These are phyloP conservation scores for Acacia acuminata DNA, from an alignment of 306 rosid species.

Conservation along the genomic window DNA sequence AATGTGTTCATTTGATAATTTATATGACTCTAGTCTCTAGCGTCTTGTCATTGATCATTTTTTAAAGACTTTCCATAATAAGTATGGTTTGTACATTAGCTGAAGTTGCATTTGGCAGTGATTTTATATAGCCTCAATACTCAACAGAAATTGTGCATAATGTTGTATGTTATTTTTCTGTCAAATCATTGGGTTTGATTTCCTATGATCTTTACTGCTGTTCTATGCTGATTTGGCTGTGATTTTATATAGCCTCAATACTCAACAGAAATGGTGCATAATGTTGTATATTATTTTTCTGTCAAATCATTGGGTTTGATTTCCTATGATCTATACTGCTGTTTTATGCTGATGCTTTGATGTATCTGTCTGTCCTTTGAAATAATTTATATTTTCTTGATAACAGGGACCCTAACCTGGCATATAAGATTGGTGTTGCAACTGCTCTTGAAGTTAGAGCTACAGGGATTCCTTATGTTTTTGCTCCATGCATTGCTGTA, in stretches of 20 bases:
- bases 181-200: constrained; percentile 1
- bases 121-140: constrained; percentile 9
- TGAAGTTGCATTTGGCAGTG: background rate
- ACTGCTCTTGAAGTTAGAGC: constrained; percentile 97
- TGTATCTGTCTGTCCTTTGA: constrained; percentile 20
- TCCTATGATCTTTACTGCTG: background rate
- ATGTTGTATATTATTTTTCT: background rate
- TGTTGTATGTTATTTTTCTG: background rate
- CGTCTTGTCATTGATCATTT: constrained; percentile 6
- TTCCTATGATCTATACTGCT: background rate
- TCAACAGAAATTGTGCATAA: background rate
- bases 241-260: constrained; percentile 9
- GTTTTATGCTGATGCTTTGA: constrained; percentile 17
- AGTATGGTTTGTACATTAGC: background rate
- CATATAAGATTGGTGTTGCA: constrained; percentile 75
- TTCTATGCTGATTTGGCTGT: constrained; percentile 3
- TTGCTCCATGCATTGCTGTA: constrained; percentile 98
- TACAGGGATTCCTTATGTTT: constrained; percentile 86
- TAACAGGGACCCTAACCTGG: constrained; percentile 72
- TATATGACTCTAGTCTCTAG: constrained; percentile 12
- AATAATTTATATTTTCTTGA: constrained; percentile 33
- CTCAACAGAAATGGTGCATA: background rate
- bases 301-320: background rate
- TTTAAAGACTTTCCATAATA: background rate
- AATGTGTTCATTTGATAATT: constrained; percentile 8